Evolutionary conservation across 495 filamentous ascomycete species (phyloP).

Genomic region (Aspergillus ellipticus): DNA sequence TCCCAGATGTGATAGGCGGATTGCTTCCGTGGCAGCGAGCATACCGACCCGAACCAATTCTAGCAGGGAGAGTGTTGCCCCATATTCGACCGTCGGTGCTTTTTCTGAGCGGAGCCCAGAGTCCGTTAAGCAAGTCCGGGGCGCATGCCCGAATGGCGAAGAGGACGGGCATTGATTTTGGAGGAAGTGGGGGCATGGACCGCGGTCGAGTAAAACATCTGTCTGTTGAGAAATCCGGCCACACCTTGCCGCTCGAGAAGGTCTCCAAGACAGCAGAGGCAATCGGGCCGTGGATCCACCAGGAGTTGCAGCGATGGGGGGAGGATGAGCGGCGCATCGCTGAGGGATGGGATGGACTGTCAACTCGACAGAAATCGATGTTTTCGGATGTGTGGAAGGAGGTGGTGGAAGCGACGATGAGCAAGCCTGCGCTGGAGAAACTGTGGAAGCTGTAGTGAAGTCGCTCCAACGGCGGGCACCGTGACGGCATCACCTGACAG

Average conservation of each 20-base stretch:
- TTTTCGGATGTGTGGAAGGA: constrained; percentile 43
- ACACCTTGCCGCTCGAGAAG: constrained; percentile 17
- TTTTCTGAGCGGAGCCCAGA: constrained; percentile 63
- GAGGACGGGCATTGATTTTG: constrained; percentile 24
- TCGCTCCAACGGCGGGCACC: too few relatives aligned
- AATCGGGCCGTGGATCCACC: constrained; percentile 34
- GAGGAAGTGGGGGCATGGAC: constrained; percentile 33
- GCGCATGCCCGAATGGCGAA: constrained; percentile 14
- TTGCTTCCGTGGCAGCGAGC: constrained; percentile 38
- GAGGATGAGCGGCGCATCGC: constrained; percentile 50
- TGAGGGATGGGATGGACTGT: constrained; percentile 39
- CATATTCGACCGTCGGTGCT: constrained; percentile 61
- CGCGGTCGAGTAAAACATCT: constrained; percentile 18
- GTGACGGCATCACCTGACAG: too few relatives aligned
- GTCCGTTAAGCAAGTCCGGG: constrained; percentile 43
- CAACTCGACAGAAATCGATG: constrained; percentile 42
- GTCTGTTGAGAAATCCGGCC: constrained; percentile 9
- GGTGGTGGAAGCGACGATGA: not conserved
- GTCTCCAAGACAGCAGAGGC: constrained; percentile 3
- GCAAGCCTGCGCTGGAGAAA: not conserved
- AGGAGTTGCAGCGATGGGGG: constrained; percentile 52
- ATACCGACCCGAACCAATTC: constrained; percentile 60
- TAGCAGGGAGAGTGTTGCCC: constrained; percentile 53
- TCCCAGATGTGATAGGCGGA: constrained; percentile 14
- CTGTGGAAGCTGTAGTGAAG: not conserved